Evolutionary conservation across 495 filamentous ascomycete species (phyloP), one percentile per base, ranked within the genome.

Genomic region (Opeltia flavorubescens): DNA sequence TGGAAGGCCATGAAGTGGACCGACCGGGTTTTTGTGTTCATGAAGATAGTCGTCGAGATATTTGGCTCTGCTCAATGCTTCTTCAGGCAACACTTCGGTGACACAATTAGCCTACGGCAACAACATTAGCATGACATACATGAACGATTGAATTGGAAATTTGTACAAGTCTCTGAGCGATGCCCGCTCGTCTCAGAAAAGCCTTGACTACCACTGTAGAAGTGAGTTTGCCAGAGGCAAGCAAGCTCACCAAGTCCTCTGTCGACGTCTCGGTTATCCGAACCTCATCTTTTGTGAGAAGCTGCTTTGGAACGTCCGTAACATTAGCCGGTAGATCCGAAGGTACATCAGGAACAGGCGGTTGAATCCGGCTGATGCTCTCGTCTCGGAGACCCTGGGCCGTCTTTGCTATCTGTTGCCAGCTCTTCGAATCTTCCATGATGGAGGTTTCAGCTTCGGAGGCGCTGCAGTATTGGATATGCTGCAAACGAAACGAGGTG

Each of bases 51-150:
- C 51, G 40, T 69, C 66, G 0, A 66, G 59, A 24, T 55, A 46
- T 39, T 57, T 50, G 12, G 66, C 62, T 33, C 56, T 46, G 12
- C 33, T 40, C 3, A 63, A 23, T 8, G 65, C 64, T 28, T 53
- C 33, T 21, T 63, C 52, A 21, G 59, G 62, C 6, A 64, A 46
- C 12, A 66, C 55, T 44, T 68, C 64, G 4, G 56, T 61, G n/a
- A 66, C 43, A 43, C 64, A 66, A 52, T 64, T 63, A 3, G 56
- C 55, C n/a, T 66, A 65, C 24, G 69, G 67, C 4, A 68, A 66
- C 0, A 71, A 47, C 6, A 15, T 28, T 0, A 28, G 21, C 29
- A 6, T 6, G 6, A 31, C 6, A 6, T 13, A 6, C 13, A 6
- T 31, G 13, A 6, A 31, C 13, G 13, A 6, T 31, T 6, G 13